A percentile compares a stretch with the other conserved stretches of the same genome.
Evolutionary conservation across 2,329 filamentous ascomycete genomes (phyloP).

Genomic region (Epichloe glyceriae): DNA sequence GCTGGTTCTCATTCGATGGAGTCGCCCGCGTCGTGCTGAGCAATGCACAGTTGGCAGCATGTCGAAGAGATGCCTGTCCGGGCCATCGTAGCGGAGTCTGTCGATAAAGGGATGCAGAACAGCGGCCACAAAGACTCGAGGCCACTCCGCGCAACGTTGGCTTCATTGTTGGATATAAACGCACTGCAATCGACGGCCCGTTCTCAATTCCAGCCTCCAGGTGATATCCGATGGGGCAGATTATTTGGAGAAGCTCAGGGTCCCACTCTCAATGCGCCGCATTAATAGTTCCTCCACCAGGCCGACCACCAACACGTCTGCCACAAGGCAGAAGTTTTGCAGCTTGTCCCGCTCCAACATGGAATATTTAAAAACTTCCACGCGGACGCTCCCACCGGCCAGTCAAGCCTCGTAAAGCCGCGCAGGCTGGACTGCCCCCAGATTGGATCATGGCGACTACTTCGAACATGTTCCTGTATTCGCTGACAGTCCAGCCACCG

Average conservation of each 20-base stretch:
- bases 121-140: conserved; percentile 27
- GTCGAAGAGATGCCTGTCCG: conserved; percentile 14
- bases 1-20: conserved; percentile 7
- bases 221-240: background rate
- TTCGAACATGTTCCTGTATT: conserved; percentile 98
- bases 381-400: conserved; percentile 13
- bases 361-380: conserved; percentile 4
- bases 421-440: conserved; percentile 38
- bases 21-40: conserved; percentile 9
- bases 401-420: conserved; percentile 23
- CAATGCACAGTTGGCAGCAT: conserved; percentile 14
- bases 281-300: conserved; percentile 23
- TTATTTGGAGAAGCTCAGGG: conserved; percentile 17
- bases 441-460: conserved; percentile 76
- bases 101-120: conserved; percentile 22
- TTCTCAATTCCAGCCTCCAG: background rate
- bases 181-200: background rate
- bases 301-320: conserved; percentile 8
- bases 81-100: conserved; percentile 14
- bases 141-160: conserved; percentile 26
- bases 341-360: conserved; percentile 13
- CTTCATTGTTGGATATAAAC: conserved; percentile 21
- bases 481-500: conserved; percentile 85
- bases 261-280: conserved; percentile 17
- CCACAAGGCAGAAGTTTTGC: conserved; percentile 18